Conservation (phyloP, 2,329 filamentous ascomycete species). For the Apiospora kogelbergensis region DNA sequence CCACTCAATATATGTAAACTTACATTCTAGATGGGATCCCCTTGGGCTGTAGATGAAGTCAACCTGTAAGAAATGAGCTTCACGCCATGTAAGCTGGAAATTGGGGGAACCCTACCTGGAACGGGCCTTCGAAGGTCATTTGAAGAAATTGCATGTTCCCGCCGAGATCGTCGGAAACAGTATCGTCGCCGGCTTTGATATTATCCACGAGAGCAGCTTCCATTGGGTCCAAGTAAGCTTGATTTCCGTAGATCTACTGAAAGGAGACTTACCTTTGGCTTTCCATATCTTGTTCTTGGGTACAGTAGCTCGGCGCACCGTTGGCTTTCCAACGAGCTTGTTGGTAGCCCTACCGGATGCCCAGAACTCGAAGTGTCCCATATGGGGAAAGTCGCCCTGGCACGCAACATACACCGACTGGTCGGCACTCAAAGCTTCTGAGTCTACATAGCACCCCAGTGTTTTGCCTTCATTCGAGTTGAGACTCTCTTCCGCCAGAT, state of each 20-base stretch:
- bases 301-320: conserved; percentile 69
- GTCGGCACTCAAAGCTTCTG: conserved; percentile 74
- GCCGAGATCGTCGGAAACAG: conserved; percentile 64
- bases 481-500: conserved; percentile 53
- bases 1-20: neutral
- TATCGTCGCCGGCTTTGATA: conserved; percentile 64
- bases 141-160: conserved; percentile 89
- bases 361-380: conserved; percentile 65
- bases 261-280: conserved; percentile 61
- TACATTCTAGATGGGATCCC: conserved; percentile 52
- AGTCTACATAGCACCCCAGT: conserved; percentile 70
- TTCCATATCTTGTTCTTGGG: conserved; percentile 78
- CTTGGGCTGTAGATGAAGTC: conserved; percentile 73
- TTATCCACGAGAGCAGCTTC: conserved; percentile 35
- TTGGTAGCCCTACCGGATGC: conserved; percentile 64
- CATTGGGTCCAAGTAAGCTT: conserved; percentile 79
- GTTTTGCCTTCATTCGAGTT: conserved; percentile 53
- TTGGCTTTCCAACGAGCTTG: conserved; percentile 61
- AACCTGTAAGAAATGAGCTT: conserved; percentile 53
- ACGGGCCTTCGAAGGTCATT: conserved; percentile 85
- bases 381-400: conserved; percentile 60
- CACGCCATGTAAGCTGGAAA: conserved; percentile 75
- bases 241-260: conserved; percentile 51
- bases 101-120: conserved; percentile 85
- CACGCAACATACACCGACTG: conserved; percentile 72